phyloP scores from a whole-genome alignment of 2,329 filamentous ascomycete genomes.

The Fonsecaea monophora region DNA sequence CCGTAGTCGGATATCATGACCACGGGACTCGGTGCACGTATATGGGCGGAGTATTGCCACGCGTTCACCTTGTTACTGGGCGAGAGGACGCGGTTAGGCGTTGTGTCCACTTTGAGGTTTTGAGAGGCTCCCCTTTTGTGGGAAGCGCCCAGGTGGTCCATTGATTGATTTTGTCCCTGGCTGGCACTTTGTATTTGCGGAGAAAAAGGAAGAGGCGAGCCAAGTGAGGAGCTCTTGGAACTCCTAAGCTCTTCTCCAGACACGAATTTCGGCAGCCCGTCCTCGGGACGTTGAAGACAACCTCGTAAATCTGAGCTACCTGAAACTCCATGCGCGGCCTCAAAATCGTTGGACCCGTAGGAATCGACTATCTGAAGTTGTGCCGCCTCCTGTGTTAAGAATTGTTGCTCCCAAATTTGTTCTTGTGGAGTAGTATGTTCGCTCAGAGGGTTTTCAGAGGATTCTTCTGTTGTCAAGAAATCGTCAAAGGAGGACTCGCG shows the following conservation, averaged over 20 bases:
- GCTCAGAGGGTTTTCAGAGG: slow-evolving; percentile 37
- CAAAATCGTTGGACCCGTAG: slow-evolving; percentile 17
- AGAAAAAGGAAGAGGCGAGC: slow-evolving; percentile 40
- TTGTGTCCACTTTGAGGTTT: slow-evolving; percentile 30
- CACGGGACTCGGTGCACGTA: slow-evolving; percentile 48
- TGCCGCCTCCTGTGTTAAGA: slow-evolving; percentile 27
- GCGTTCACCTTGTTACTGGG: slow-evolving; percentile 19
- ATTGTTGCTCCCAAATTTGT: slow-evolving; percentile 36
- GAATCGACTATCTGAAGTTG: slow-evolving; percentile 29
- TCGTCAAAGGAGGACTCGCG: slow-evolving; percentile 35
- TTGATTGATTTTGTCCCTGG: slow-evolving; percentile 32
- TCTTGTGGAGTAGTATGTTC: slow-evolving; percentile 39
- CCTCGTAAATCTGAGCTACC: slow-evolving; percentile 20
- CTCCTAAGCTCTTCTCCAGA: slow-evolving; percentile 29
- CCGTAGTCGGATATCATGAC: slow-evolving; percentile 51
- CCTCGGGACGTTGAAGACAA: slow-evolving; percentile 13
- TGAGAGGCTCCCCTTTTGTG: slow-evolving; percentile 21
- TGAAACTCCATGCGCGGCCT: slow-evolving; percentile 7
- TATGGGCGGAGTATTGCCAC: slow-evolving; percentile 17
- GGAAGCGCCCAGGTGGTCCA: slow-evolving; percentile 1
- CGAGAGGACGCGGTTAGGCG: slow-evolving; percentile 19
- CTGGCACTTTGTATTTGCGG: slow-evolving; percentile 42
- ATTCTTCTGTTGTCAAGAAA: slow-evolving; percentile 35
- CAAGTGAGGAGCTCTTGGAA: slow-evolving; percentile 20
- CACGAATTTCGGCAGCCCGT: slow-evolving; percentile 23